phyloP scores from a whole-genome alignment of 129 eudicot species.

The Kitagawia praeruptora region DNA sequence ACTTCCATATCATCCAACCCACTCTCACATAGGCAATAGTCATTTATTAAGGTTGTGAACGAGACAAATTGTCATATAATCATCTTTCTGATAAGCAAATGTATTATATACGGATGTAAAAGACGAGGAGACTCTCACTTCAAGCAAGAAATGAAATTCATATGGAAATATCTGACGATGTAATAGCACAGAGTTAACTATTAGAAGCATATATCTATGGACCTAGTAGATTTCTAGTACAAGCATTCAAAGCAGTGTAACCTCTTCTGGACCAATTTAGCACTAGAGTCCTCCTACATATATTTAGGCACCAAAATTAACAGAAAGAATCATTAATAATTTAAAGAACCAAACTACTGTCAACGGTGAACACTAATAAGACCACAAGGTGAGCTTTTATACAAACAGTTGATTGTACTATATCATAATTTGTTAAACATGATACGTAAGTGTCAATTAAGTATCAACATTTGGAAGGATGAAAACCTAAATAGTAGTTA shows the following conservation, averaged over 20 bases:
- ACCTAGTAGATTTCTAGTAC: neutral
- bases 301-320: neutral
- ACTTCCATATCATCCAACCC: neutral
- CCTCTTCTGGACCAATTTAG: neutral
- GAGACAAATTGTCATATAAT: neutral
- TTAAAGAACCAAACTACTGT: neutral
- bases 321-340: neutral
- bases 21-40: neutral
- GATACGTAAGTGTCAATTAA: neutral
- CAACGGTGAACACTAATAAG: neutral
- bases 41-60: neutral
- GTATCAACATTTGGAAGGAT: neutral
- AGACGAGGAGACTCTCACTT: neutral
- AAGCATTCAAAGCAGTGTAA: neutral
- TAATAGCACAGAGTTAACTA: neutral
- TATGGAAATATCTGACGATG: neutral
- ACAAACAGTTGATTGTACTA: neutral
- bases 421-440: neutral
- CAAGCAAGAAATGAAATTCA: neutral
- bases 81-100: neutral
- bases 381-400: neutral
- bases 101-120: neutral
- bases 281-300: neutral
- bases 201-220: neutral
- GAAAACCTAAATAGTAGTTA: conserved; percentile 4